Evolutionary conservation across 805 yeast species (phyloP).

Genomic region (Tetrapisispora namnaoensis): DNA sequence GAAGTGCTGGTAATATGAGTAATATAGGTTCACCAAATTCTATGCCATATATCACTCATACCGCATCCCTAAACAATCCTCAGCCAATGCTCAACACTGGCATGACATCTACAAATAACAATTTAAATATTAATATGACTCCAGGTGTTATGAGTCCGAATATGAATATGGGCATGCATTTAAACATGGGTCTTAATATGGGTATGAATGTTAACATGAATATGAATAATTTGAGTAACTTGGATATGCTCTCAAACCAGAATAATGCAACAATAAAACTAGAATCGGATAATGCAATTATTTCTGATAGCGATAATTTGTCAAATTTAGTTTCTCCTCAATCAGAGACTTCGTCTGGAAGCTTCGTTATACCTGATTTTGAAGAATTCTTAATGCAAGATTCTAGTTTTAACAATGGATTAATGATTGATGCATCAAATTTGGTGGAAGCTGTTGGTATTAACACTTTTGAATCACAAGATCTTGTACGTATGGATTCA

Average conservation of each 20-base stretch:
- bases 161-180: neutral
- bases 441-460: constrained; percentile 27
- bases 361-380: constrained; percentile 24
- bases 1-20: neutral
- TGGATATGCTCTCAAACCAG: neutral
- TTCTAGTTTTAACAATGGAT: constrained; percentile 24
- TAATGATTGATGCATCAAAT: constrained; percentile 25
- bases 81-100: neutral
- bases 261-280: neutral
- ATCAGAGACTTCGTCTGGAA: constrained; percentile 15
- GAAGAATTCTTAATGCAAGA: constrained; percentile 28
- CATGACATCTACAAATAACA: neutral
- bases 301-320: constrained; percentile 1
- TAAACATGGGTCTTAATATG: neutral
- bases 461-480: constrained; percentile 12
- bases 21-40: neutral
- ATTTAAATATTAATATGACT: neutral
- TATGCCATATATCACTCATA: neutral
- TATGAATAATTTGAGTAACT: neutral
- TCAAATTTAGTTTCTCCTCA: constrained; percentile 11
- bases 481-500: constrained; percentile 12
- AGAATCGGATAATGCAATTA: neutral
- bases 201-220: neutral
- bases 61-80: neutral
- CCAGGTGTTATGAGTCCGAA: neutral